A percentile compares a stretch with the other conserved stretches of the same genome.
These are phyloP conservation scores for Apocynum venetum DNA, from an alignment of 257 asterid genomes.

Conservation along the genomic window DNA sequence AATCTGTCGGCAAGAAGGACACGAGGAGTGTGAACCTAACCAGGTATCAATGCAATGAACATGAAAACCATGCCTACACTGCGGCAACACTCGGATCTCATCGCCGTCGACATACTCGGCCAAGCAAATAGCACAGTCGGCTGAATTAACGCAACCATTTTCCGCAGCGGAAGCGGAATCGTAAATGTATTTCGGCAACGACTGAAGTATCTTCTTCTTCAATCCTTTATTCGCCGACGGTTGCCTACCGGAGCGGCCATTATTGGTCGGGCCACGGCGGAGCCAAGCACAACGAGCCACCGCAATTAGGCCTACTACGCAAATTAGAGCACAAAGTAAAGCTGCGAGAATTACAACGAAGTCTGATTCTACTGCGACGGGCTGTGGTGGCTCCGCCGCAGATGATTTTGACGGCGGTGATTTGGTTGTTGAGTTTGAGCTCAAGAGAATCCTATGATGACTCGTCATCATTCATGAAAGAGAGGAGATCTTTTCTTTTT, in stretches of 20 bases:
- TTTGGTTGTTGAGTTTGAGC: conserved; percentile 3
- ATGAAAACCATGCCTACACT: conserved; percentile 24
- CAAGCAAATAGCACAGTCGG: conserved; percentile 26
- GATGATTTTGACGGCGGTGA: not conserved
- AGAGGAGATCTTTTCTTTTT: not conserved
- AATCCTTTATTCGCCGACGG: conserved; percentile 24
- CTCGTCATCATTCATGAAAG: conserved; percentile 18
- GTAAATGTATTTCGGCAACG: conserved; percentile 21
- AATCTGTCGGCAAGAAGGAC: conserved; percentile 24
- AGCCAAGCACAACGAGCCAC: conserved; percentile 34
- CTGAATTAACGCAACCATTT: not conserved
- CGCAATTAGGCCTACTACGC: conserved; percentile 23
- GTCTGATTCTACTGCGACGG: conserved; percentile 20
- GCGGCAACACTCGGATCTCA: conserved; percentile 27
- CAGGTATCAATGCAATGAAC: conserved; percentile 25
- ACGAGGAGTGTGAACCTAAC: conserved; percentile 25
- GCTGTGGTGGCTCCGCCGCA: conserved; percentile 13
- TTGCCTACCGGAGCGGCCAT: not conserved
- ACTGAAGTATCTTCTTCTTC: conserved; percentile 24
- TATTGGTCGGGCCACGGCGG: conserved; percentile 10
- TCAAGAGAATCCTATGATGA: conserved; percentile 12
- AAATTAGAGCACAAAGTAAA: conserved; percentile 27
- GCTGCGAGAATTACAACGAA: conserved; percentile 30
- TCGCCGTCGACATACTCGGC: conserved; percentile 25
- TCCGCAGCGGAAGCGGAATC: conserved; percentile 1